A percentile compares a stretch with the other conserved stretches of the same genome.
These are phyloP conservation scores for Panicum virgatum DNA, from an alignment of 202 grass and related monocot species.

Conservation along the genomic window DNA sequence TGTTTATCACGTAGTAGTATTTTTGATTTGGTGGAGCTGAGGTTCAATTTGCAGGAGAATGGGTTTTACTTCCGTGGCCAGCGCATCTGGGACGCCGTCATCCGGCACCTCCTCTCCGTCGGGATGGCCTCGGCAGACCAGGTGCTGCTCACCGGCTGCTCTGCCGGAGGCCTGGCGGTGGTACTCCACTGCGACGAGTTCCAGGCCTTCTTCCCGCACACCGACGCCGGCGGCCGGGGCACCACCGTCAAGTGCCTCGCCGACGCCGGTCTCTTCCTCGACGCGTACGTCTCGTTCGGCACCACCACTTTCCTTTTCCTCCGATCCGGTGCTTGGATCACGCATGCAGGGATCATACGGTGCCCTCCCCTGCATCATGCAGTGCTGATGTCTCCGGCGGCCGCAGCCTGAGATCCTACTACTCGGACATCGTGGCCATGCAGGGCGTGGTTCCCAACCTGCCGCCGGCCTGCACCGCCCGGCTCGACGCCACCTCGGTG, in stretches of 20 bases:
- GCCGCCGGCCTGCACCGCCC: constrained; percentile 56
- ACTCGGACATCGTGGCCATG: constrained; percentile 57
- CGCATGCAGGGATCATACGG: too few relatives aligned
- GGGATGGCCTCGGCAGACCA: constrained; percentile 64
- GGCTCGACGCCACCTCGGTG: constrained; percentile 67
- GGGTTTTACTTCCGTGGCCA: constrained; percentile 82
- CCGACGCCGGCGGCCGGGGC: not conserved
- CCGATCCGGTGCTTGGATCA: not conserved
- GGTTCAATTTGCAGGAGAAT: constrained; percentile 3
- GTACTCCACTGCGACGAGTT: constrained; percentile 92
- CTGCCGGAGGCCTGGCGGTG: constrained; percentile 68
- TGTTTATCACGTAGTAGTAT: not conserved
- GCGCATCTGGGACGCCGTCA: constrained; percentile 66
- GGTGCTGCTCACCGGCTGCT: constrained; percentile 76
- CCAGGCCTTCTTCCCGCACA: constrained; percentile 44
- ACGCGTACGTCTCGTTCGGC: constrained; percentile 55
- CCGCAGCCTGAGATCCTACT: constrained; percentile 56
- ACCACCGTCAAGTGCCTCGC: constrained; percentile 77
- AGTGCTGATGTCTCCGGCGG: constrained; percentile 67
- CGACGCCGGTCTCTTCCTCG: constrained; percentile 85
- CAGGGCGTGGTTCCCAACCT: constrained; percentile 64
- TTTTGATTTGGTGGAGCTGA: not conserved
- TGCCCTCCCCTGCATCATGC: not conserved
- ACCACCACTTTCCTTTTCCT: not conserved
- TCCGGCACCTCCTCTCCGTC: constrained; percentile 73